Evolutionary conservation across 1,284 basidiomycete genomes (phyloP).

Genomic region (Moniliella sp.): DNA sequence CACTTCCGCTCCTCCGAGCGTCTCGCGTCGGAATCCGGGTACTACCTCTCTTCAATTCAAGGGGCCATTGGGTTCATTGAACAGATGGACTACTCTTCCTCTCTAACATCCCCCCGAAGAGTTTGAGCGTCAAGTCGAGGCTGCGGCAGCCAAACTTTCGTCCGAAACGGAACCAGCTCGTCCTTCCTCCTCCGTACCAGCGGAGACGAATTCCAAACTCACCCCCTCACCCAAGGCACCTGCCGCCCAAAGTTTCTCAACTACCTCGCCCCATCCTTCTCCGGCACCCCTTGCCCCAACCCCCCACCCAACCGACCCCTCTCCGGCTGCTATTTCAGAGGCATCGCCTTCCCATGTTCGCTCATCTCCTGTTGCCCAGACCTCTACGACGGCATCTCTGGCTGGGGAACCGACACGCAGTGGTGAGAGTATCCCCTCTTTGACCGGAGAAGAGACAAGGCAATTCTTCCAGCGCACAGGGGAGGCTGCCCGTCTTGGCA

Average conservation of each 20-base stretch:
- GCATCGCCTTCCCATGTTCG: no score
- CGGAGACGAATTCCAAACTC: no score
- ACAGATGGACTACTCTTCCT: conserved; percentile 85
- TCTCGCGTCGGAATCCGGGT: conserved; percentile 79
- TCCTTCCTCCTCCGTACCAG: not conserved
- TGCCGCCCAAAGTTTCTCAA: no score
- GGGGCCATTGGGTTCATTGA: conserved; percentile 78
- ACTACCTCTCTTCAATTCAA: conserved; percentile 53
- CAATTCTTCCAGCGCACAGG: conserved; percentile 29
- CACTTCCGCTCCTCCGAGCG: conserved; percentile 74
- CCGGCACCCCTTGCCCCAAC: no score
- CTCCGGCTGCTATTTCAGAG: not conserved
- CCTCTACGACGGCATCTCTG: no score
- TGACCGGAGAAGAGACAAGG: conserved; percentile 27
- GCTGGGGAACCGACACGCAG: conserved; percentile 3
- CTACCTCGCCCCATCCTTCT: no score
- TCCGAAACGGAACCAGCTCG: no score
- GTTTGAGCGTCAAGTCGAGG: conserved; percentile 48
- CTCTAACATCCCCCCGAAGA: conserved; percentile 69
- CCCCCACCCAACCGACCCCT: not conserved
- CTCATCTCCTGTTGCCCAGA: no score
- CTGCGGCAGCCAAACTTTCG: no score
- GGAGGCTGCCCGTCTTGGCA: conserved; percentile 22
- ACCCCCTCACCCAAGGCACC: no score
- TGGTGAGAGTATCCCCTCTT: conserved; percentile 9